These are phyloP conservation scores for Stereocaulon alpinum DNA, from an alignment of 495 filamentous ascomycete genomes.

Conservation along the genomic window DNA sequence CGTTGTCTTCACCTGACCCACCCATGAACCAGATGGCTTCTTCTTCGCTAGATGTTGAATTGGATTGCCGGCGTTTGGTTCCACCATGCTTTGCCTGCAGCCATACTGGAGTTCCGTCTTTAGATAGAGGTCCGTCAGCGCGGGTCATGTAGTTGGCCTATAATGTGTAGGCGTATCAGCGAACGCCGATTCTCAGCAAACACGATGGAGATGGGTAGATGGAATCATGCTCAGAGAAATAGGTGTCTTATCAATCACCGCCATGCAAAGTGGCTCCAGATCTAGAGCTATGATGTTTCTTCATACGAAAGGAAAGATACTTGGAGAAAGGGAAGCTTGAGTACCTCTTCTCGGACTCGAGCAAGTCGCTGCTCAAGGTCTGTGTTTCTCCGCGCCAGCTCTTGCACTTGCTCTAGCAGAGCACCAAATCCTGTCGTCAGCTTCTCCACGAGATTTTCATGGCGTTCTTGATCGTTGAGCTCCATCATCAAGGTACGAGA, in stretches of 20 bases:
- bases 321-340: slow-evolving; percentile 9
- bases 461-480: neutral
- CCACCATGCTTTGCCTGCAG: neutral
- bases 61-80: neutral
- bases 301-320: slow-evolving; percentile 32
- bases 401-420: slow-evolving; percentile 39
- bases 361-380: slow-evolving; percentile 34
- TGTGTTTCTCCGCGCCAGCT: slow-evolving; percentile 36
- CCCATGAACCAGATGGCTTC: neutral
- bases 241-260: slow-evolving; percentile 40
- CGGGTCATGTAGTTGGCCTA: slow-evolving; percentile 2
- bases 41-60: neutral
- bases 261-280: slow-evolving; percentile 41
- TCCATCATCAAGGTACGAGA: neutral
- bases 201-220: neutral
- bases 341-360: slow-evolving; percentile 40
- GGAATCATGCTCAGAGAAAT: slow-evolving; percentile 11
- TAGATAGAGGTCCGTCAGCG: neutral
- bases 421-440: slow-evolving; percentile 40
- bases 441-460: slow-evolving; percentile 23
- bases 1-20: neutral
- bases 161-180: neutral
- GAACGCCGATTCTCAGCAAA: neutral
- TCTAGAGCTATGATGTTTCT: slow-evolving; percentile 50
- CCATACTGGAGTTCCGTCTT: neutral